Conservation (phyloP, 495 filamentous ascomycete species). For the Podospora conica region DNA sequence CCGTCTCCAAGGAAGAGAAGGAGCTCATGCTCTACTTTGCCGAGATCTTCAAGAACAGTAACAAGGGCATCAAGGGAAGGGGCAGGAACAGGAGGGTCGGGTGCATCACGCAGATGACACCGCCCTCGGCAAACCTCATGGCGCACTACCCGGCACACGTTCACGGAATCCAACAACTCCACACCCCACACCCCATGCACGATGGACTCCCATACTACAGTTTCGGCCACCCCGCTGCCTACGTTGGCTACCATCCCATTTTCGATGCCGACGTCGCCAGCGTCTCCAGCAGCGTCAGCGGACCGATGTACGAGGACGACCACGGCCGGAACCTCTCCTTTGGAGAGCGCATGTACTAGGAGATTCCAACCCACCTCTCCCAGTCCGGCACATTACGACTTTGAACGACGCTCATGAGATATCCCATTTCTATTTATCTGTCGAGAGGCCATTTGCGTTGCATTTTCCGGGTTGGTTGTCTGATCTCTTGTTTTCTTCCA, state of each 20-base stretch:
- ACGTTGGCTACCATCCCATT: slow-evolving; percentile 27
- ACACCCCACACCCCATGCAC: slow-evolving; percentile 13
- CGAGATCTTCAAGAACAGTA: slow-evolving; percentile 86
- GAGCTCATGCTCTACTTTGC: slow-evolving; percentile 85
- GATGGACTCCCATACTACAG: slow-evolving; percentile 16
- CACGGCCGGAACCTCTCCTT: slow-evolving; percentile 34
- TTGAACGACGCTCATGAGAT: slow-evolving; percentile 3
- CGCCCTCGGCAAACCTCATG: slow-evolving; percentile 6
- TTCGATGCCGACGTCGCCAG: slow-evolving; percentile 43
- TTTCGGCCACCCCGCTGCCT: slow-evolving; percentile 22
- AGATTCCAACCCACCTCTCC: not conserved
- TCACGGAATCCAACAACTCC: slow-evolving; percentile 20
- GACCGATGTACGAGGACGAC: slow-evolving; percentile 40
- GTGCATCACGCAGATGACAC: slow-evolving; percentile 15
- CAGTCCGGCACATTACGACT: not conserved
- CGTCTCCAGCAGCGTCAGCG: slow-evolving; percentile 31
- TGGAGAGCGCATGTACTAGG: slow-evolving; percentile 24
- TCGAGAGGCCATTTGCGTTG: not conserved
- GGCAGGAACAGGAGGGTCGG: slow-evolving; percentile 69
- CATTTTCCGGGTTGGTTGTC: slow-evolving; percentile 15
- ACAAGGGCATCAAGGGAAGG: slow-evolving; percentile 95
- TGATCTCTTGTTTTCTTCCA: not conserved
- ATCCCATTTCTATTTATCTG: not conserved
- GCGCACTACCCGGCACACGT: slow-evolving; percentile 17
- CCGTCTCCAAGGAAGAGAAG: slow-evolving; percentile 61